Base-by-base conservation (phyloP, 257 asterid species). In the Solanum medicagineum region DNA sequence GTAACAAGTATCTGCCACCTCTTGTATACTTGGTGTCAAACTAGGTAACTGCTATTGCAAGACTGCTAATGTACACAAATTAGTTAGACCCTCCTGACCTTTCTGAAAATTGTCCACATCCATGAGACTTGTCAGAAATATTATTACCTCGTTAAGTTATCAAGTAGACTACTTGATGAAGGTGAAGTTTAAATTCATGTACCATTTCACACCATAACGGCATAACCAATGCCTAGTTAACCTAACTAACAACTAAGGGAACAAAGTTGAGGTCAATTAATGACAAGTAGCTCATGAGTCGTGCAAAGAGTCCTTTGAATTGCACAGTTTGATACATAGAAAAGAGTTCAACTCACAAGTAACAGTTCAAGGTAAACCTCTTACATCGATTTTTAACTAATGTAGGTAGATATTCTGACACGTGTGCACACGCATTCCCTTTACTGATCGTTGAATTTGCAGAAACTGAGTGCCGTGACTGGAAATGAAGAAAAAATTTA, bases 301-400 rank as follows among this genome's bases (percentile, higher is more conserved):
- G 3, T 20, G 63, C 16, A 2, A 75, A 59, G 12, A 29, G 7
- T 16, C 29, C 19, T 44, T 11, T 45, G 17, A 24, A 22, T 49
- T 70, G 65, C 79, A 60, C 3, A 49, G 70, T 80, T 60, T 29
- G 20, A 57, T 11, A 4, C 60, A 75, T 26, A 53, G 49, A 26
- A n/a, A 40, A 63, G 19, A 63, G n/a, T 29, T 26, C 10, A 80
- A 83, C 51, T 53, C 57, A 84, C 36, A 56, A 32, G 19, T 12
- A 40, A 65, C 36, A 13, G 54, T 49, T 63, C 32, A 47, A 26
- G 20, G 36, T 44, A 20, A 84, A 56, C 66, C 84, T 85, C 95
- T 90, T 90, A 95, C 99, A 86, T 80, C 87, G 84, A 81, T 87
- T 84, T 55, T 88, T 93, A 71, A 86, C 81, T 69, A 85, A 86